Base-by-base conservation (phyloP, 345 rosid genomes). In the Geranium brycei region DNA sequence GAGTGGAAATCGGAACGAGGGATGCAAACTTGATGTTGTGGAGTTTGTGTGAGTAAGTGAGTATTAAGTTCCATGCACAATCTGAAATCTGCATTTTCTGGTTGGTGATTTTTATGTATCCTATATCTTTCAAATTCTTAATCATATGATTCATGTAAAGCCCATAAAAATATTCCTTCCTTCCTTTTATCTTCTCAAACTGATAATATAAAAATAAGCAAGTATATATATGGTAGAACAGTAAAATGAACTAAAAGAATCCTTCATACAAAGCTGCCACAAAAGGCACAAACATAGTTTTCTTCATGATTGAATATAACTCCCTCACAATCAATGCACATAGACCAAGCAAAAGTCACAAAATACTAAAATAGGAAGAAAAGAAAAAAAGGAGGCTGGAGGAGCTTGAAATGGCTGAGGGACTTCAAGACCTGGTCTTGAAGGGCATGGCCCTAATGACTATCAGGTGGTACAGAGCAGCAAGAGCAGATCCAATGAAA, bases 401-500 rank as follows among this genome's bases (percentile, higher is more conserved):
- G 51, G 8, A 41, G 10, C 31, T 4, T n/a, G n/a, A 19, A 1
- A 51, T 35, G 41, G 10, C 41, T 35, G 41, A 35, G 41, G 41
- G 41, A 23, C n/a, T 59, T 78, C 71, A 85, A 66, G 76, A 31
- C 68, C 79, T 83, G 72, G 83, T 28, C 75, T 80, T 86, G 71
- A 86, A 86, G 17, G 88, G 91, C 66, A 83, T 86, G 14, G 91
- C 91, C 73, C 91, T 78, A 71, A 86, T 83, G 75, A 86, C 63
- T 62, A 83, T 72, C 78, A 81, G 88, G 75, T 86, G 88, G 82
- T 86, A 86, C 53, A 77, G 15, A 64, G 91, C 88, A 74, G 91
- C 91, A 65, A 86, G 85, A 7, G 83, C 87, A 75, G 91, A 88
- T 69, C 91, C 88, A 40, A 81, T 72, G 81, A 83, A 81, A 31